Conservation (phyloP, 139 green algal genomes). For the Micromonas commoda region DNA sequence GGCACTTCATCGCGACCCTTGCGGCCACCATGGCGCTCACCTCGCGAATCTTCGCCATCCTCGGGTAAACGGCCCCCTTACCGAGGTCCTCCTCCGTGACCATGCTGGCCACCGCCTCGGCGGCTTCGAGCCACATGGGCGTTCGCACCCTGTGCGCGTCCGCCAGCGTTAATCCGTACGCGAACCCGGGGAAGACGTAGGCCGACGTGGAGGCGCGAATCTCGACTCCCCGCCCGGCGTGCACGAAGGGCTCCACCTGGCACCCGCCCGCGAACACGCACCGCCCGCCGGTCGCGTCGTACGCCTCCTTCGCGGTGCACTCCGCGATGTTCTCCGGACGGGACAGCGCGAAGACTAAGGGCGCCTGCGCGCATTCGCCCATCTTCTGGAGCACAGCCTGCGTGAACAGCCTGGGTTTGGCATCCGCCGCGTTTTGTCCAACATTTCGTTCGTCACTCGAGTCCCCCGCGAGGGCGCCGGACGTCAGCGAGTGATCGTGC, state of each 20-base stretch:
- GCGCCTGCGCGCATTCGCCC: conserved; percentile 36
- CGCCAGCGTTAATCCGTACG: conserved; percentile 43
- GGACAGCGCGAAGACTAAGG: conserved; percentile 36
- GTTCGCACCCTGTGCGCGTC: conserved; percentile 40
- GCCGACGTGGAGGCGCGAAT: conserved; percentile 58
- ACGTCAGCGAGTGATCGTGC: background rate
- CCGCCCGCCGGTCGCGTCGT: conserved; percentile 33
- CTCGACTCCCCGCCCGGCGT: conserved; percentile 42
- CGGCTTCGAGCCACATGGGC: conserved; percentile 58
- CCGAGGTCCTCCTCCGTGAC: background rate
- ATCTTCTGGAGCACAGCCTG: background rate
- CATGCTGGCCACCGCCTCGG: conserved; percentile 37
- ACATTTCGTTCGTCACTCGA: background rate
- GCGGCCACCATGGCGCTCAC: background rate
- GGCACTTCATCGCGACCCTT: background rate
- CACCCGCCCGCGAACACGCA: conserved; percentile 63
- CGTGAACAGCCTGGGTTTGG: background rate
- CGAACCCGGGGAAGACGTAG: conserved; percentile 58
- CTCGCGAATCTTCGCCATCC: background rate
- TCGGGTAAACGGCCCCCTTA: background rate
- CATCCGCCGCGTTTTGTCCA: conserved; percentile 36
- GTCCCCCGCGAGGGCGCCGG: background rate
- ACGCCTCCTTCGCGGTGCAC: conserved; percentile 45
- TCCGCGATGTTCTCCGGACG: conserved; percentile 32
- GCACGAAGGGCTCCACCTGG: conserved; percentile 43